phyloP scores from a whole-genome alignment of 352 stramenopile species.

The Halophytophthora polymorphica region DNA sequence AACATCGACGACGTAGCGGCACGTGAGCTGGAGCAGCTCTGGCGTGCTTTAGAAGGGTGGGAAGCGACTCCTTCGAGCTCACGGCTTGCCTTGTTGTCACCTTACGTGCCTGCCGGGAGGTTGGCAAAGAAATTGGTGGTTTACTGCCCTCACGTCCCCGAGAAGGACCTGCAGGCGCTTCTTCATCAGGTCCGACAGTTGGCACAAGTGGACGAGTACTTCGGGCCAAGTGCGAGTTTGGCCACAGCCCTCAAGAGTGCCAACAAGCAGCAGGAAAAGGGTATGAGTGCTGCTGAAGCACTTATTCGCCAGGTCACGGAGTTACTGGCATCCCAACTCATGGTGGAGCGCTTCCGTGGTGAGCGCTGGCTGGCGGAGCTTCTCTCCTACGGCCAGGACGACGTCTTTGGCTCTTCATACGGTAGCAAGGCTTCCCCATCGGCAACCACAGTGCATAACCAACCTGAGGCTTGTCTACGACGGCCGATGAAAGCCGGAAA shows the following conservation, averaged over 20 bases:
- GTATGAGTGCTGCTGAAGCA: conserved; percentile 12
- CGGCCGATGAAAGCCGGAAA: conserved; percentile 8
- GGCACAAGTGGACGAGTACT: conserved; percentile 46
- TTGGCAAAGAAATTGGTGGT: conserved; percentile 25
- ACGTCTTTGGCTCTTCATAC: conserved; percentile 25
- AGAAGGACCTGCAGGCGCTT: conserved; percentile 37
- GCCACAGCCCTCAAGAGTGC: conserved; percentile 23
- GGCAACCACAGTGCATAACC: conserved; percentile 11
- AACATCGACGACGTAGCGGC: conserved; percentile 10
- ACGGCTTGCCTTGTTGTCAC: conserved; percentile 17
- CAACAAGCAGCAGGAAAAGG: conserved; percentile 6
- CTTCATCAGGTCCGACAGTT: conserved; percentile 36
- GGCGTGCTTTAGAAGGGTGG: conserved; percentile 21
- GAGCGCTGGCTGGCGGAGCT: conserved; percentile 58
- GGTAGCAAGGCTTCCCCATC: conserved; percentile 18
- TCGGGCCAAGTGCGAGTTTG: conserved; percentile 32
- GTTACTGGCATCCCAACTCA: conserved; percentile 21
- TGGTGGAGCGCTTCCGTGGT: conserved; percentile 38
- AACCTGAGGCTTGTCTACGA: conserved; percentile 13
- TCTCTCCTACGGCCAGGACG: conserved; percentile 21
- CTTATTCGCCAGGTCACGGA: conserved; percentile 31
- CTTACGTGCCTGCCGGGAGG: conserved; percentile 15
- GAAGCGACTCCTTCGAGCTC: conserved; percentile 16
- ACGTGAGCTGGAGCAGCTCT: conserved; percentile 26
- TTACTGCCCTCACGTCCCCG: conserved; percentile 19